Evolutionary conservation across 2,329 filamentous ascomycete genomes (phyloP), one percentile per base, ranked within the genome.

Genomic region (Sarocladium kiliense): DNA sequence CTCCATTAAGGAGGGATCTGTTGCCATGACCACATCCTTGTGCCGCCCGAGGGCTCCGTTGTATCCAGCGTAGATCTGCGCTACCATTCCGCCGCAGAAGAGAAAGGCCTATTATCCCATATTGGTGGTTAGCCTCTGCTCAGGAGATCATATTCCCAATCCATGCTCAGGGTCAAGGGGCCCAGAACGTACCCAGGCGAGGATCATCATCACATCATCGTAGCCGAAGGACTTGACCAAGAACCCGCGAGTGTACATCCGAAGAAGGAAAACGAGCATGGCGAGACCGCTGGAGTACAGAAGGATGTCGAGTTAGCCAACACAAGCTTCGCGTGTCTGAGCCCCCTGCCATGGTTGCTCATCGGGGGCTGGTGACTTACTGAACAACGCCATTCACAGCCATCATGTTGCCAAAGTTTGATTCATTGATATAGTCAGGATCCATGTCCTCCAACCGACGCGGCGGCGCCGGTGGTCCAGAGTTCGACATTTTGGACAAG

Each of bases 131-230:
- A 32, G 30, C 30, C 30, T 12, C 12, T 6, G 30, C 30, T 12
- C 30, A 7, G 30, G 30, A 6, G 7, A 32, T 32, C 30, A 32
- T 32, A n/a, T n/a, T n/a, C n/a, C n/a, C 12, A 32, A 6, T 6
- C 7, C 7, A 32, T 6, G 12, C 30, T 32, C 30, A 12, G 12
- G 30, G 6, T 32, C 30, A 7, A 12, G 7, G 36, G 36, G n/a
- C n/a, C n/a, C n/a, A n/a, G 36, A 3, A 57, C 65, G 19, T 63
- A 68, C 65, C 49, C 56, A 58, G n/a, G 62, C 57, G 3, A 61
- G 26, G 6, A 64, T 50, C 61, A 69, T 69, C 36, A 61, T 59
- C 12, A 58, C 58, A 55, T 69, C 66, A 42, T 69, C 65, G 23
- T 57, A 54, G 9, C 66, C 64, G 25, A 63, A 61, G 10, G 62